A percentile compares a stretch with the other conserved stretches of the same genome.
phyloP scores from a whole-genome alignment of 2,329 filamentous ascomycete species.

The Pseudogymnoascus sp. region DNA sequence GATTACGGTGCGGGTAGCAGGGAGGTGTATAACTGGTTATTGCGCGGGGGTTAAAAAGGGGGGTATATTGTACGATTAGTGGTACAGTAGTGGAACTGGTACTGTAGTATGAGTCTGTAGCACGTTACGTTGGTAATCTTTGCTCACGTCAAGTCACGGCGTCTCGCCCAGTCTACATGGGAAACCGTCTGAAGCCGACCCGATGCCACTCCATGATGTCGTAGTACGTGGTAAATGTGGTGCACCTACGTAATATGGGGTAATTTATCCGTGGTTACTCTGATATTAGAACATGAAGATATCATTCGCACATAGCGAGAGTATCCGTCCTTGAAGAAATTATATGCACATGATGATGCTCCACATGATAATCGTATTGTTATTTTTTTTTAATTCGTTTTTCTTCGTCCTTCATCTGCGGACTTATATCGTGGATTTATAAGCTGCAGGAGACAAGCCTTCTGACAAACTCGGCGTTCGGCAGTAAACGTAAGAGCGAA shows the following conservation, averaged over 20 bases:
- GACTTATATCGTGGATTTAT: background rate
- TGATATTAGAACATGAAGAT: background rate
- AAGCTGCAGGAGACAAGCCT: background rate
- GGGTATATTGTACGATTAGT: conserved; percentile 1
- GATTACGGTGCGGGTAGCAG: background rate
- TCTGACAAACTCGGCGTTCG: background rate
- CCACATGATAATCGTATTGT: background rate
- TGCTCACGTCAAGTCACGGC: background rate
- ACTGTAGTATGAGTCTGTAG: conserved; percentile 3
- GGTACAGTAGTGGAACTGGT: background rate
- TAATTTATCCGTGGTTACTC: background rate
- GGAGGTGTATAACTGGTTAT: background rate
- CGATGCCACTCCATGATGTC: background rate
- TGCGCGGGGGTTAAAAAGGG: background rate
- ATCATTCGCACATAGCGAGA: background rate
- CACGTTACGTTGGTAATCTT: background rate
- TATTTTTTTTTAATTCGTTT: background rate
- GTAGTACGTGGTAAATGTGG: background rate
- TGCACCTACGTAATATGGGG: background rate
- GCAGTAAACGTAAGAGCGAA: background rate
- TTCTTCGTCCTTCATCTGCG: background rate
- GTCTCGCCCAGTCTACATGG: background rate
- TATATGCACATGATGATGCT: background rate
- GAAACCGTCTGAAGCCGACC: background rate
- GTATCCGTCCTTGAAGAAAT: too few relatives aligned